phyloP scores from a whole-genome alignment of 2,329 filamentous ascomycete species.

The Metarhizium sp. region DNA sequence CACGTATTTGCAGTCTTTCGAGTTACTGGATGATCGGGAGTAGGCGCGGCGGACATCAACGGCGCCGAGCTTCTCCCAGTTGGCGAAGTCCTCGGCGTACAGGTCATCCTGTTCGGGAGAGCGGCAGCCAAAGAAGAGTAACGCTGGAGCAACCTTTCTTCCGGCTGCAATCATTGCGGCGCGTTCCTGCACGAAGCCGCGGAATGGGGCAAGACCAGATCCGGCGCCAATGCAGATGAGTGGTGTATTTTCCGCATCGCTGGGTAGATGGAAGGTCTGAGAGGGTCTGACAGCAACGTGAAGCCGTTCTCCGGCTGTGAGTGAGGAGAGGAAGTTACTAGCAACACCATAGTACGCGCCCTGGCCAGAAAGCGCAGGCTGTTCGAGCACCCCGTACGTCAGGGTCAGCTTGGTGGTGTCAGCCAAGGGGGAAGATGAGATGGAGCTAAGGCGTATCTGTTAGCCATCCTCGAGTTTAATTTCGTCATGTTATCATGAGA shows the following conservation, averaged over 20 bases:
- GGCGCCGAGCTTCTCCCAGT: constrained; percentile 51
- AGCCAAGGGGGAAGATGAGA: constrained; percentile 62
- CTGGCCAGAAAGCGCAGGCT: constrained; percentile 39
- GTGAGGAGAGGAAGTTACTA: constrained; percentile 47
- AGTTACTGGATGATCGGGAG: constrained; percentile 32
- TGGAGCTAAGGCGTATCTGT: constrained; percentile 35
- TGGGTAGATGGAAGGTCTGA: constrained; percentile 38
- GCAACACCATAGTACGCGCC: constrained; percentile 50
- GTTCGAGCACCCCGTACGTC: constrained; percentile 58
- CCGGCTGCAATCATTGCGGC: constrained; percentile 41
- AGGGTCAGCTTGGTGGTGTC: constrained; percentile 49
- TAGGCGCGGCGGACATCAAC: constrained; percentile 53
- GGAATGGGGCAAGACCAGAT: constrained; percentile 52
- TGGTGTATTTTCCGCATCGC: constrained; percentile 33
- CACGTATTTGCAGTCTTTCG: constrained; percentile 38
- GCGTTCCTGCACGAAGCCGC: constrained; percentile 54
- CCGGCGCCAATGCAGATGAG: constrained; percentile 43
- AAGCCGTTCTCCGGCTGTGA: constrained; percentile 33
- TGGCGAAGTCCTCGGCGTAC: constrained; percentile 47
- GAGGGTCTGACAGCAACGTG: constrained; percentile 40
- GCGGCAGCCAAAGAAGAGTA: constrained; percentile 60
- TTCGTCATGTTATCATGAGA: neutral
- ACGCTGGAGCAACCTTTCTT: constrained; percentile 44
- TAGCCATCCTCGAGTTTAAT: constrained; percentile 2
- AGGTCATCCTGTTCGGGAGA: constrained; percentile 45